Conservation (phyloP, 2,329 filamentous ascomycete genomes). For the Hymenoscyphus fraxineus region DNA sequence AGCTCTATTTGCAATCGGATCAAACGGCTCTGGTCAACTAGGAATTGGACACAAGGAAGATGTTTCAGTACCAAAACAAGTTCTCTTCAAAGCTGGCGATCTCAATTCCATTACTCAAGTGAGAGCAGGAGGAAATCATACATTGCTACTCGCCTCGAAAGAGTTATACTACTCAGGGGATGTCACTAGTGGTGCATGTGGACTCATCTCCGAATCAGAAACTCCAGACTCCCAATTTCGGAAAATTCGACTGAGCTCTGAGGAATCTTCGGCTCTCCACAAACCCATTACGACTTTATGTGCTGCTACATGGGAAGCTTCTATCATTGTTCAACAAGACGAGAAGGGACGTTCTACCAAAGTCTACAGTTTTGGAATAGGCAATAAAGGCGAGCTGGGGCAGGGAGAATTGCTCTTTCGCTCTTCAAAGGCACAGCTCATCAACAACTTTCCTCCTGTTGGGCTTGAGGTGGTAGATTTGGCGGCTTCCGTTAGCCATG, state of each 20-base stretch:
- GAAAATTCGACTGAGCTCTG: slow-evolving; percentile 19
- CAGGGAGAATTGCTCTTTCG: slow-evolving; percentile 51
- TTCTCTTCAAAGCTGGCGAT: slow-evolving; percentile 47
- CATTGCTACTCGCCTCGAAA: slow-evolving; percentile 64
- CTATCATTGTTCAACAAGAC: slow-evolving; percentile 55
- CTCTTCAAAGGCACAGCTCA: slow-evolving; percentile 44
- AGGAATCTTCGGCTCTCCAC: slow-evolving; percentile 30
- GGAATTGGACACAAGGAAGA: slow-evolving; percentile 69
- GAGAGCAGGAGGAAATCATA: slow-evolving; percentile 79
- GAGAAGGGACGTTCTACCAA: slow-evolving; percentile 40
- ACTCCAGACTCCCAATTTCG: slow-evolving; percentile 20
- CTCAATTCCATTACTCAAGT: slow-evolving; percentile 37
- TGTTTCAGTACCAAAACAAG: slow-evolving; percentile 61
- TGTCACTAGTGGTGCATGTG: slow-evolving; percentile 51
- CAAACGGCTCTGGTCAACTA: slow-evolving; percentile 73
- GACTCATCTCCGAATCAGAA: slow-evolving; percentile 28
- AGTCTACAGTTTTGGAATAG: slow-evolving; percentile 63
- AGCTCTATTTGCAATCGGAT: slow-evolving; percentile 66
- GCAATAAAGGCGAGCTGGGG: slow-evolving; percentile 70
- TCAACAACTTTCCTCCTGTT: slow-evolving; percentile 62
- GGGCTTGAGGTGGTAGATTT: slow-evolving; percentile 59
- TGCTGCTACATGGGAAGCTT: slow-evolving; percentile 77
- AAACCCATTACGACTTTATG: slow-evolving; percentile 39
- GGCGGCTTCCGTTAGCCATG: slow-evolving; percentile 73
- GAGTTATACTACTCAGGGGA: slow-evolving; percentile 64